A percentile compares a stretch with the other conserved stretches of the same genome.
These are phyloP conservation scores for Priceomyces haplophilus DNA, from an alignment of 805 yeast genomes.

Conservation along the genomic window DNA sequence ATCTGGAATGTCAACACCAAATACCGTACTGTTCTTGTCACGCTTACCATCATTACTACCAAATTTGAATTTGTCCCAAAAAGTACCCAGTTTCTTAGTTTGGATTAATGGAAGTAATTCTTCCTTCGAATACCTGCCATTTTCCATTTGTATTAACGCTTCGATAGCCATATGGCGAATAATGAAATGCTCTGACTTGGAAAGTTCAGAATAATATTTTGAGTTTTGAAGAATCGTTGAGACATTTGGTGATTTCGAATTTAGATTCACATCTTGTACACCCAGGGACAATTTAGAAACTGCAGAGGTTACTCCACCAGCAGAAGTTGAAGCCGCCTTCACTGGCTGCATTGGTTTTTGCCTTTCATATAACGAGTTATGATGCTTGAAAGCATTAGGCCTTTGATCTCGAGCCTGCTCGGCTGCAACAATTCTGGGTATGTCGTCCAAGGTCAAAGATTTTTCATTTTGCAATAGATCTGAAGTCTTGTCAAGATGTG, in stretches of 20 bases:
- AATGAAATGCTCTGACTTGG: conserved; percentile 53
- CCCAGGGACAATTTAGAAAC: conserved; percentile 2
- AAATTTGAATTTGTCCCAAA: conserved; percentile 53
- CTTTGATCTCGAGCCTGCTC: conserved; percentile 93
- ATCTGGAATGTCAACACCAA: conserved; percentile 72
- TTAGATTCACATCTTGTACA: conserved; percentile 1
- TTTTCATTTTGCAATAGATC: conserved; percentile 75
- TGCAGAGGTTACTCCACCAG: conserved; percentile 3
- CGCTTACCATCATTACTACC: conserved; percentile 24
- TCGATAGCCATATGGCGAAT: conserved; percentile 58
- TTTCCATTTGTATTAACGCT: conserved; percentile 39
- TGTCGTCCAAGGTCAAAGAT: conserved; percentile 89
- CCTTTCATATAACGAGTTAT: conserved; percentile 45
- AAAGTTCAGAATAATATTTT: conserved; percentile 63
- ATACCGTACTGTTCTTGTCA: conserved; percentile 46
- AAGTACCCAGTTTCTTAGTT: conserved; percentile 40
- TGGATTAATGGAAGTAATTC: conserved; percentile 42
- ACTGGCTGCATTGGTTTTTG: conserved; percentile 27
- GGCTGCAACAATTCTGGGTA: conserved; percentile 94
- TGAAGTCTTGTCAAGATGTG: conserved; percentile 58
- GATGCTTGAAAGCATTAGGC: conserved; percentile 89
- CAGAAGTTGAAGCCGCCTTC: conserved; percentile 17
- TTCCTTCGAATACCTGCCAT: conserved; percentile 23
- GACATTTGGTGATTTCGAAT: too few species aligned
- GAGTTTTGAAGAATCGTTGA: conserved; percentile 9